Conservation (phyloP, 345 rosid species). For the Gossypium stocksii region DNA sequence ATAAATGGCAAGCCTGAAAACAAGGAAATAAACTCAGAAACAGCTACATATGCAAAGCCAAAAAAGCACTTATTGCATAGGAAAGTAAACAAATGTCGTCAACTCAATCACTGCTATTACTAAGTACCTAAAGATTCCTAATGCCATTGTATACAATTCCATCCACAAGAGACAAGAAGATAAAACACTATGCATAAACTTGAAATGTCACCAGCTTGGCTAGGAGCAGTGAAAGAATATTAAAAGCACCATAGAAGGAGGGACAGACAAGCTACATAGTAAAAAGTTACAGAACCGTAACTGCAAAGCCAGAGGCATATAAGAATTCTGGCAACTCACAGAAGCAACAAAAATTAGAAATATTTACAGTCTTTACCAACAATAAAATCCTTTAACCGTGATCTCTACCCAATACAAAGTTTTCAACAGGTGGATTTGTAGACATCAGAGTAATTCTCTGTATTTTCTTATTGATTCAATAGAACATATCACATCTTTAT, state of each 20-base stretch:
- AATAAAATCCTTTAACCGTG: background rate
- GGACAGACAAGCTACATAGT: background rate
- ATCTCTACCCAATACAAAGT: background rate
- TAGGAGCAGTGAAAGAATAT: background rate
- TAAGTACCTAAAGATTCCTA: background rate
- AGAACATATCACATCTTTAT: too few species aligned
- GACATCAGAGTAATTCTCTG: too few species aligned
- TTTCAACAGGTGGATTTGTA: background rate
- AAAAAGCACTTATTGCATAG: background rate
- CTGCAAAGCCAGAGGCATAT: too few species aligned
- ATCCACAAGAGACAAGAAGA: background rate
- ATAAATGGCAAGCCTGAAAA: conserved; percentile 79
- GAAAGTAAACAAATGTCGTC: background rate
- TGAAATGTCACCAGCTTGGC: background rate
- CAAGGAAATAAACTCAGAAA: conserved; percentile 19
- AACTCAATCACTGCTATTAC: background rate
- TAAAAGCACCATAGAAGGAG: background rate
- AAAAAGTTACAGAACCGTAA: too few species aligned
- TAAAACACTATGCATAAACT: background rate
- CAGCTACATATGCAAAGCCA: conserved; percentile 12
- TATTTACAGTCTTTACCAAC: background rate
- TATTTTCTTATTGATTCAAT: too few species aligned
- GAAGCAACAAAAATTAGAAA: background rate
- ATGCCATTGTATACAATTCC: background rate
- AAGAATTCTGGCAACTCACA: background rate